These are phyloP conservation scores for Xylaria sp. DNA, from an alignment of 2,329 filamentous ascomycete genomes.

Conservation along the genomic window DNA sequence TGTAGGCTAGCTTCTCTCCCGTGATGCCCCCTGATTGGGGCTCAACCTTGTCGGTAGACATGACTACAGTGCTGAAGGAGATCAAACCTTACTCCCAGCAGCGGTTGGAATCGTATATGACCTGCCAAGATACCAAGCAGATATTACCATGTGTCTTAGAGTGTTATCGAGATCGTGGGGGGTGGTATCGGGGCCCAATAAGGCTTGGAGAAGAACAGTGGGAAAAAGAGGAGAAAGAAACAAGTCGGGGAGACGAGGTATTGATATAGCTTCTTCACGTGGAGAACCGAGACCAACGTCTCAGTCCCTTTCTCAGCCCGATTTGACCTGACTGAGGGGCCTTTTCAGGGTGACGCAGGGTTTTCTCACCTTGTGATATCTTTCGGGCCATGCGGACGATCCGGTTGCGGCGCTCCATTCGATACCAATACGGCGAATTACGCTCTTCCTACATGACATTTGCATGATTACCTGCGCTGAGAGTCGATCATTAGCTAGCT, in stretches of 20 bases:
- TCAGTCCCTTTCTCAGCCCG: neutral
- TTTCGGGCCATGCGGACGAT: constrained; percentile 1
- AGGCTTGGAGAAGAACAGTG: neutral
- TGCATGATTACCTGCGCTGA: constrained; percentile 12
- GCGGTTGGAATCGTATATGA: neutral
- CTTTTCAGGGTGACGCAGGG: neutral
- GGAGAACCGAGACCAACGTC: neutral
- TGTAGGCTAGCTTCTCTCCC: constrained; percentile 16
- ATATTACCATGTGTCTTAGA: neutral
- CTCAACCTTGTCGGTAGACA: constrained; percentile 20
- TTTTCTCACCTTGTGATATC: neutral
- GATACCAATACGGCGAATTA: neutral
- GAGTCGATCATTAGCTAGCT: constrained; percentile 11
- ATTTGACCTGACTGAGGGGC: neutral
- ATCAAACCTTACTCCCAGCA: neutral
- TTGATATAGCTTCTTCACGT: constrained; percentile 15
- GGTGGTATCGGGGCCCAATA: neutral
- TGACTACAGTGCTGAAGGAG: neutral
- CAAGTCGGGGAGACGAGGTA: neutral
- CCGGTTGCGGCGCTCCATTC: constrained; percentile 6
- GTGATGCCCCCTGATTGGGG: constrained; percentile 2
- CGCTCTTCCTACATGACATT: neutral
- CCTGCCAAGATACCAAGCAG: neutral
- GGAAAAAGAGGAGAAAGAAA: neutral
- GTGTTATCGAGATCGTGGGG: neutral